Percentiles rank a stretch among this genome's conserved stretches.
Conservation (phyloP, 139 green algal genomes). For the Yamagishiella unicocca region DNA sequence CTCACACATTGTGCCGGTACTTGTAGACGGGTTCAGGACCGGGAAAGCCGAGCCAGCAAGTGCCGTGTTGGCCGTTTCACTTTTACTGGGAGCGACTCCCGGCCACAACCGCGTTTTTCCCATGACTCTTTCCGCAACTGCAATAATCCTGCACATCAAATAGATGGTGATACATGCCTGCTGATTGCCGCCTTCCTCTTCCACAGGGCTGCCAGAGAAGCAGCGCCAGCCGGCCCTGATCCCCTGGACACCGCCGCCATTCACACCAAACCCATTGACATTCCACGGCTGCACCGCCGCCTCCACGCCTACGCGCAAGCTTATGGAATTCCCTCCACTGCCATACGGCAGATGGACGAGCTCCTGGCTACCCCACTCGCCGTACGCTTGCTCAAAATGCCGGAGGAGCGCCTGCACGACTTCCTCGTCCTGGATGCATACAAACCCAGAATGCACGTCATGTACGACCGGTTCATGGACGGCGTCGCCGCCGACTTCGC, state of each 20-base stretch:
- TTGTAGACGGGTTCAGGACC: no score
- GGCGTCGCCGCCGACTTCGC: conserved; percentile 66
- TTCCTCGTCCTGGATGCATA: conserved; percentile 20
- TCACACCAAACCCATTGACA: background rate
- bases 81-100: no score
- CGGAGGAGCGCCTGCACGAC: background rate
- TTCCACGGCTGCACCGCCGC: background rate
- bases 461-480: conserved; percentile 44
- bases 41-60: no score
- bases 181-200: no score
- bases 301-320: background rate
- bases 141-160: no score
- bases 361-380: conserved; percentile 4
- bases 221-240: background rate
- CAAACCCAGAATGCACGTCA: conserved; percentile 43
- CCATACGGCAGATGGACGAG: background rate
- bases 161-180: no score
- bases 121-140: no score
- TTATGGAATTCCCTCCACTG: background rate
- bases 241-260: background rate
- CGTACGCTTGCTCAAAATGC: background rate
- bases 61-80: no score
- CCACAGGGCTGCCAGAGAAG: background rate
- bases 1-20: no score
- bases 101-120: no score